phyloP scores from a whole-genome alignment of 257 asterid species.

The Fraxinus pennsylvanica region DNA sequence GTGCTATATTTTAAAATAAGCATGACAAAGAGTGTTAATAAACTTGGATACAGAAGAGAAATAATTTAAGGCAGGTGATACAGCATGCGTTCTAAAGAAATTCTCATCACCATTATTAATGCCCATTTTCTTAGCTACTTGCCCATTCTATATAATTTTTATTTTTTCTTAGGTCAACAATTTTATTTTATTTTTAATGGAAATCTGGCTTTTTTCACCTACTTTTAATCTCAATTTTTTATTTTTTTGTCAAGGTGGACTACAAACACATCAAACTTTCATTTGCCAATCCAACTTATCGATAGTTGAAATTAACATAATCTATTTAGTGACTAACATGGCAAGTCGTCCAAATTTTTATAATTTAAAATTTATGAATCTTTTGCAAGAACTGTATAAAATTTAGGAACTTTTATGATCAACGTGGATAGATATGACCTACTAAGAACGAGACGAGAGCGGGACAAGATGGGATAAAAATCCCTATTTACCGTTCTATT shows the following conservation, averaged over 20 bases:
- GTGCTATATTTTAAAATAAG: neutral
- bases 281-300: neutral
- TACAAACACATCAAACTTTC: no score
- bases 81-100: neutral
- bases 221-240: no score
- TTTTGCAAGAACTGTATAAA: neutral
- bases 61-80: neutral
- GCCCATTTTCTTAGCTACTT: neutral
- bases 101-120: neutral
- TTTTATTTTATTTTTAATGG: neutral
- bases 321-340: no score
- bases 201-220: neutral
- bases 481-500: no score
- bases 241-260: no score
- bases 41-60: neutral
- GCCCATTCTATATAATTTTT: neutral
- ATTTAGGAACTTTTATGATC: no score
- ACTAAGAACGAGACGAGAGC: no score
- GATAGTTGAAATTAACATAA: no score
- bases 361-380: no score
- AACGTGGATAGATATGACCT: no score
- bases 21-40: neutral
- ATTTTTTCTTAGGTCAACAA: neutral
- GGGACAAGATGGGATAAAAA: no score
- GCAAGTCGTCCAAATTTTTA: no score